phyloP scores from a whole-genome alignment of 2,329 filamentous ascomycete species.

The Thelonectria discophora region DNA sequence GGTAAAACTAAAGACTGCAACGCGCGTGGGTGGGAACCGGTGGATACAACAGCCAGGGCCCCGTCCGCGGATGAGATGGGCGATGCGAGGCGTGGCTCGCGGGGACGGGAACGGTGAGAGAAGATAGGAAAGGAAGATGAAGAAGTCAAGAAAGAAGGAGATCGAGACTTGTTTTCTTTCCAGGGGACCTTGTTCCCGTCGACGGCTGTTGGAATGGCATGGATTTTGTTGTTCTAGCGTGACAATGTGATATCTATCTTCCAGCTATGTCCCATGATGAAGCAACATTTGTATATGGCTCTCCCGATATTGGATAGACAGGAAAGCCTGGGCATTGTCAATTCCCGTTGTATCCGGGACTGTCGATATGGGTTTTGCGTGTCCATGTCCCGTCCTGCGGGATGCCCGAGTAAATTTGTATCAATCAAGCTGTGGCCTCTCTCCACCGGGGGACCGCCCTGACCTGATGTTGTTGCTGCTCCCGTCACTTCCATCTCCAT shows the following conservation, averaged over 20 bases:
- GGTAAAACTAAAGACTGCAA: too few species aligned
- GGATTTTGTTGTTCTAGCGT: too few species aligned
- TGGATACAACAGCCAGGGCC: slow-evolving; percentile 6
- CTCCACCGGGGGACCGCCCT: slow-evolving; percentile 9
- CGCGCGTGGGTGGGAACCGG: slow-evolving; percentile 20
- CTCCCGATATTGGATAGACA: too few species aligned
- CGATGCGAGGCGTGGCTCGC: too few species aligned
- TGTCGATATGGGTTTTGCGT: background rate
- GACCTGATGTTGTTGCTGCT: slow-evolving; percentile 3
- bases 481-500: background rate
- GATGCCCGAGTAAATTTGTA: slow-evolving; percentile 2
- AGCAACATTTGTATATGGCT: too few species aligned
- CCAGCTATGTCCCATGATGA: too few species aligned
- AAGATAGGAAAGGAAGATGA: background rate
- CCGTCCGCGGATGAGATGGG: background rate
- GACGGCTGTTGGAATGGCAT: background rate
- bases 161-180: background rate
- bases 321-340: background rate
- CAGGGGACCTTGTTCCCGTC: too few species aligned
- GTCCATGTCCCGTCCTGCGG: slow-evolving; percentile 2
- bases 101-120: too few species aligned
- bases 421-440: background rate
- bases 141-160: background rate
- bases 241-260: too few species aligned
- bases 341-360: slow-evolving; percentile 14